Percentiles rank a stretch among this genome's conserved stretches.
phyloP scores from a whole-genome alignment of 2,329 filamentous ascomycete genomes.

The Sarocladium strictum region DNA sequence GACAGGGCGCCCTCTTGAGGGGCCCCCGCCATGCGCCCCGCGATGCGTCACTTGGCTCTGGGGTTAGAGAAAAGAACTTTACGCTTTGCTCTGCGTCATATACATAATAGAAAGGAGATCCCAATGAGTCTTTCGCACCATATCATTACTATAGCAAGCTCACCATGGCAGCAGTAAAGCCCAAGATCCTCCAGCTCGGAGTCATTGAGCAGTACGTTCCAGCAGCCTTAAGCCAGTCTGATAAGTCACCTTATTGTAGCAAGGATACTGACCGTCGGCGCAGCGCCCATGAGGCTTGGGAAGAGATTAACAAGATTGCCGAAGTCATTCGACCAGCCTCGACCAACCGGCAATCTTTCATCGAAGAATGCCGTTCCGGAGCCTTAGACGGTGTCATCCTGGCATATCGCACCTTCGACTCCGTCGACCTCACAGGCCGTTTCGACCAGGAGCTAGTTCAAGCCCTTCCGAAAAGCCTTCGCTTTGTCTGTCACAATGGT shows the following conservation, averaged over 20 bases:
- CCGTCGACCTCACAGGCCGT: constrained; percentile 57
- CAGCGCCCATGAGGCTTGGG: constrained; percentile 62
- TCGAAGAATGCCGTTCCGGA: constrained; percentile 61
- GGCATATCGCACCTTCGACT: constrained; percentile 66
- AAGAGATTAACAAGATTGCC: constrained; percentile 53
- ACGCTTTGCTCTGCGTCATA: background rate
- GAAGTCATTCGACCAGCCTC: constrained; percentile 59
- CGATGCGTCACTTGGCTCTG: constrained; percentile 8
- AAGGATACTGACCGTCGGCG: too few relatives aligned
- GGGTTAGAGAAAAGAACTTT: background rate
- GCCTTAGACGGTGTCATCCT: constrained; percentile 59
- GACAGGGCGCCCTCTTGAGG: background rate
- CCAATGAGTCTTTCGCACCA: too few relatives aligned
- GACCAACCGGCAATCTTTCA: constrained; percentile 58
- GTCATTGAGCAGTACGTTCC: constrained; percentile 33
- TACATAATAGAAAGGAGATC: too few relatives aligned
- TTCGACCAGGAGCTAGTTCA: constrained; percentile 66
- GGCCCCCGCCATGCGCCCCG: constrained; percentile 3
- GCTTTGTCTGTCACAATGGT: constrained; percentile 58
- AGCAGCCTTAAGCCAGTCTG: too few relatives aligned
- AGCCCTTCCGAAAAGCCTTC: constrained; percentile 45
- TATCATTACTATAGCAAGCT: background rate
- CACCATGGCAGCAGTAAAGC: constrained; percentile 19
- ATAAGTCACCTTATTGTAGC: too few relatives aligned
- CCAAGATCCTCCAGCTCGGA: constrained; percentile 34